These are phyloP conservation scores for Carnegiea gigantea DNA, from an alignment of 179 eudicot species.

Conservation along the genomic window DNA sequence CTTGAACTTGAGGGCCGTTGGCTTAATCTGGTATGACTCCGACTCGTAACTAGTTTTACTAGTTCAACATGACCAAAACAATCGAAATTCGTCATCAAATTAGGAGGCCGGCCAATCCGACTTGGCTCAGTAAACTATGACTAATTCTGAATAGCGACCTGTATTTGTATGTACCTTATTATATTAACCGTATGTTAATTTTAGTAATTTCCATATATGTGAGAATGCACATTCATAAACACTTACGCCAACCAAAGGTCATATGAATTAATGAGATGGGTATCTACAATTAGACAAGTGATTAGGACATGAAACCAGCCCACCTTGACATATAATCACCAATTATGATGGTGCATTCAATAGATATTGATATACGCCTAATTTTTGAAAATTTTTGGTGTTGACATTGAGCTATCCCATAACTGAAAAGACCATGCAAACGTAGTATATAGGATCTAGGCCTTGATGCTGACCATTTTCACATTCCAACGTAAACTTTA, in stretches of 20 bases:
- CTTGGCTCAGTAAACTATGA: too few relatives aligned
- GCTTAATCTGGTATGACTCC: too few relatives aligned
- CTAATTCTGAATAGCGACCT: too few relatives aligned
- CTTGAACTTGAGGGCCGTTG: too few relatives aligned
- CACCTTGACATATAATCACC: neutral
- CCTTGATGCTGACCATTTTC: neutral
- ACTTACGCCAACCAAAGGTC: neutral
- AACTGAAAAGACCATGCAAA: neutral
- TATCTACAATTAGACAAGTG: neutral
- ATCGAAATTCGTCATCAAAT: too few relatives aligned
- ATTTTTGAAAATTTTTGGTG: neutral
- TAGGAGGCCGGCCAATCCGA: too few relatives aligned
- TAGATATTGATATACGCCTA: neutral
- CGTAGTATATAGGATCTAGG: neutral
- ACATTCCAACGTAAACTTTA: too few relatives aligned
- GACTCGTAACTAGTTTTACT: too few relatives aligned
- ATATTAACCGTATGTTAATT: too few relatives aligned
- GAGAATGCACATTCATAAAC: neutral
- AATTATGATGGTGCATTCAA: neutral
- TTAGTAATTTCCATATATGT: neutral
- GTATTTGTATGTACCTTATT: too few relatives aligned
- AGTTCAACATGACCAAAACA: too few relatives aligned
- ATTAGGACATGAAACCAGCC: slow-evolving; percentile 17
- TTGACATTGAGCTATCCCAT: neutral
- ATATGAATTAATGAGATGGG: neutral